A percentile compares a stretch with the other conserved stretches of the same genome.
phyloP scores from a whole-genome alignment of 2,329 filamentous ascomycete genomes.

The Parasarocladium wereldwijsianum region DNA sequence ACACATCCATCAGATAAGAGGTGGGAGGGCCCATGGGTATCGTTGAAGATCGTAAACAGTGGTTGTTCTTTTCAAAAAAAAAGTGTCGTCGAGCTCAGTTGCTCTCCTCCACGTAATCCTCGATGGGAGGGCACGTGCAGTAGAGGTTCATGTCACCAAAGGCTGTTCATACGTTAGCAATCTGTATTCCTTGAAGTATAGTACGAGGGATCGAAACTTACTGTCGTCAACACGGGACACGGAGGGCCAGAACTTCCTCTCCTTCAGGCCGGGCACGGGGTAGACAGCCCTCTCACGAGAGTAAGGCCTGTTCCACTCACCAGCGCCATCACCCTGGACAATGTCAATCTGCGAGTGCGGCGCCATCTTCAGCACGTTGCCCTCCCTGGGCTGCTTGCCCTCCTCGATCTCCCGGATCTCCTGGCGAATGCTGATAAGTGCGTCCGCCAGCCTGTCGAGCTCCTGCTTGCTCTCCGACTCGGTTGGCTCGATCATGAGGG shows the following conservation, averaged over 20 bases:
- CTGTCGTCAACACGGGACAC: slow-evolving; percentile 80
- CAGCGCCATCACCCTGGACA: slow-evolving; percentile 36
- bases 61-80: too few species aligned
- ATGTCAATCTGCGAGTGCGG: slow-evolving; percentile 79
- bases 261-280: slow-evolving; percentile 63
- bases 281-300: slow-evolving; percentile 73
- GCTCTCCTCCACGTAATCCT: slow-evolving; percentile 28
- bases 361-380: slow-evolving; percentile 78
- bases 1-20: too few species aligned
- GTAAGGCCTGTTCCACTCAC: slow-evolving; percentile 71
- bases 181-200: too few species aligned
- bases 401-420: slow-evolving; percentile 77
- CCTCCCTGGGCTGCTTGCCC: slow-evolving; percentile 57
- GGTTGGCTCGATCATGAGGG: slow-evolving; percentile 95
- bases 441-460: slow-evolving; percentile 85
- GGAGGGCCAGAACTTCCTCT: slow-evolving; percentile 97
- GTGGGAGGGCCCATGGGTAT: too few species aligned
- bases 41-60: too few species aligned
- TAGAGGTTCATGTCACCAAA: slow-evolving; percentile 89
- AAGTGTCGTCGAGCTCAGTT: too few species aligned
- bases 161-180: slow-evolving; percentile 30
- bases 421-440: slow-evolving; percentile 68
- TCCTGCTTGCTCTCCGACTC: slow-evolving; percentile 87
- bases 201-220: slow-evolving; percentile 29
- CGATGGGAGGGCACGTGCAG: slow-evolving; percentile 83